Conservation (phyloP, 2,329 filamentous ascomycete genomes). For the Teratosphaeria gauchensis region DNA sequence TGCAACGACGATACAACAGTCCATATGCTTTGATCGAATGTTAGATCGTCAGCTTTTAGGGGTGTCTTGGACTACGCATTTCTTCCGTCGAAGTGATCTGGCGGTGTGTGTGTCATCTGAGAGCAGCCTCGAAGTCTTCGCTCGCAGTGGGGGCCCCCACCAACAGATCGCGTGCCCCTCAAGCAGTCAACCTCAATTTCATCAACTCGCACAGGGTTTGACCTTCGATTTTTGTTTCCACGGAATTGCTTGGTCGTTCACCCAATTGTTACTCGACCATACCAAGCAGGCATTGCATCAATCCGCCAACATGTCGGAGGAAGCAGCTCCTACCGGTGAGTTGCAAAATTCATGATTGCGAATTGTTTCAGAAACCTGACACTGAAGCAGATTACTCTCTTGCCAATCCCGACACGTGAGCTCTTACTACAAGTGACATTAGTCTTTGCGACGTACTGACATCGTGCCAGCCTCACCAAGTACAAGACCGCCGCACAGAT, state of each 20-base stretch:
- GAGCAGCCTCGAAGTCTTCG: neutral
- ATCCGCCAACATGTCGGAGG: neutral
- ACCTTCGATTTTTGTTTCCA: neutral
- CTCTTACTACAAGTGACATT: conserved; percentile 3
- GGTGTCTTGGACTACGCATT: no score
- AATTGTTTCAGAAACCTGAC: neutral
- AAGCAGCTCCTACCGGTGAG: neutral
- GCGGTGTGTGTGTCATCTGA: neutral
- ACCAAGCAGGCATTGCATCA: neutral
- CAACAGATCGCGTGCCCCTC: neutral
- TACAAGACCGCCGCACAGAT: conserved; percentile 96
- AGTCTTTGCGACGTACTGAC: conserved; percentile 57
- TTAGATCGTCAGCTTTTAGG: no score
- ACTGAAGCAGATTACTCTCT: conserved; percentile 25
- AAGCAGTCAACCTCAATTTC: neutral
- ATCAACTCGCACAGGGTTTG: neutral
- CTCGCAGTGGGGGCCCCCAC: neutral
- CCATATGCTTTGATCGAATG: no score
- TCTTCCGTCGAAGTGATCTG: no score
- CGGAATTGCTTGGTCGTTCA: neutral
- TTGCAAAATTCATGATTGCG: neutral
- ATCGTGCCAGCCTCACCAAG: conserved; percentile 85
- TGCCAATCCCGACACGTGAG: conserved; percentile 30
- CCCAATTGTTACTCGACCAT: neutral
- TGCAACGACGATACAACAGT: no score